phyloP scores from a whole-genome alignment of 768 basidiomycete species.

The Psilocybe sp. region DNA sequence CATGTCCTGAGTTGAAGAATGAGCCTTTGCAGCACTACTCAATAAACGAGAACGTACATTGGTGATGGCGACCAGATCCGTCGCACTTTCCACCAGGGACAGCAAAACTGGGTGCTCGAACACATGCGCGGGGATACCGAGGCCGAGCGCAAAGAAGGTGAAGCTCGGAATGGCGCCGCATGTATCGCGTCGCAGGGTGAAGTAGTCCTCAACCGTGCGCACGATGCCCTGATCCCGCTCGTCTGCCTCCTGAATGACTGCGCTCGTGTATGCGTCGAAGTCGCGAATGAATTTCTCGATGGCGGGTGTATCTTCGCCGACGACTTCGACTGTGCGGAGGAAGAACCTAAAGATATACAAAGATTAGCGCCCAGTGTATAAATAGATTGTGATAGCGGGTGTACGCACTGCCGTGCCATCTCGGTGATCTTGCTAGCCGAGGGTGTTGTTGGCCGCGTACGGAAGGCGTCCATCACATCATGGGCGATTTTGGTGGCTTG shows the following conservation, averaged over 20 bases:
- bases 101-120: constrained; percentile 35
- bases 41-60: constrained; percentile 24
- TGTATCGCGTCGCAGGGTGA: constrained; percentile 38
- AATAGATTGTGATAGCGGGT: neutral
- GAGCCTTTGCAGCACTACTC: neutral
- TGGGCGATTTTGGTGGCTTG: constrained; percentile 28
- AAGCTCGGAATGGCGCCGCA: constrained; percentile 40
- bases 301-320: constrained; percentile 14
- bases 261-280: constrained; percentile 23
- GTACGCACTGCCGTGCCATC: constrained; percentile 39
- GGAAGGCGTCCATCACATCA: constrained; percentile 38
- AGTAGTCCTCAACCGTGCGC: constrained; percentile 39
- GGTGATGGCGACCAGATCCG: constrained; percentile 33
- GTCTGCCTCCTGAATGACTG: constrained; percentile 42
- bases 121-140: constrained; percentile 39
- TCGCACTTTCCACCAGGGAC: constrained; percentile 22
- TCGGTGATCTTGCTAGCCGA: constrained; percentile 29
- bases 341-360: constrained; percentile 26
- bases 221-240: constrained; percentile 34
- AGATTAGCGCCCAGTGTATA: neutral
- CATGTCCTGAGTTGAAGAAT: constrained; percentile 16
- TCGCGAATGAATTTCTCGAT: constrained; percentile 20
- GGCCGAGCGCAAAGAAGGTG: constrained; percentile 31
- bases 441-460: constrained; percentile 3
- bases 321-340: constrained; percentile 10